Evolutionary conservation across 2,329 filamentous ascomycete species (phyloP).

Genomic region (Ophiostoma perfectum): DNA sequence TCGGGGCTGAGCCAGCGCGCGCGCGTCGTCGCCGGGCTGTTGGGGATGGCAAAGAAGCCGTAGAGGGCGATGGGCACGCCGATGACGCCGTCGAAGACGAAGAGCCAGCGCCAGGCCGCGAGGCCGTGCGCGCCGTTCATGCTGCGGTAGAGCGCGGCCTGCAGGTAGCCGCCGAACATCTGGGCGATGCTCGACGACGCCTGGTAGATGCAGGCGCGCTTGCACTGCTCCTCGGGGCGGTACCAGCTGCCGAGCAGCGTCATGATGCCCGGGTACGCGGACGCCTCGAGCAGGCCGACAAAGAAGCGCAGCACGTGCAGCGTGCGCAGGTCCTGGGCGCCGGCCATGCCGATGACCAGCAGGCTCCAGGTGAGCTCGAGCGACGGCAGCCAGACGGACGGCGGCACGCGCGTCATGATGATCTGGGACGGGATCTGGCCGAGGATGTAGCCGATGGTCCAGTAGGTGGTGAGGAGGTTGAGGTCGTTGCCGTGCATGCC

Average conservation of each 20-base stretch:
- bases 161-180: conserved; percentile 34
- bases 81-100: conserved; percentile 37
- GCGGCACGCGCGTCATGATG: conserved; percentile 14
- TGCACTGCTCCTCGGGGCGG: conserved; percentile 39
- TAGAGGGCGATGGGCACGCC: conserved; percentile 28
- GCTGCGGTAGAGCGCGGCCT: conserved; percentile 36
- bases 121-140: conserved; percentile 34
- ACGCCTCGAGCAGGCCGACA: conserved; percentile 38
- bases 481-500: conserved; percentile 46
- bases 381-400: conserved; percentile 35
- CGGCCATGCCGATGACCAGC: conserved; percentile 34
- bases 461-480: conserved; percentile 49
- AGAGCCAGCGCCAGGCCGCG: conserved; percentile 38
- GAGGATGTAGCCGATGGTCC: conserved; percentile 57
- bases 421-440: conserved; percentile 34
- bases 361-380: conserved; percentile 35
- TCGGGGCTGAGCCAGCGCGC: conserved; percentile 22
- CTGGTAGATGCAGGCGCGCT: conserved; percentile 40
- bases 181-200: conserved; percentile 35
- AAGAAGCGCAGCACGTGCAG: conserved; percentile 42
- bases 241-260: conserved; percentile 42
- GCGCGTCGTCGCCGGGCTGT: conserved; percentile 22
- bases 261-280: conserved; percentile 37
- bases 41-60: conserved; percentile 28
- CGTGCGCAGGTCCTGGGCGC: conserved; percentile 35